Base-by-base conservation (phyloP, 805 yeast genomes). In the Ogataea pilisensis region DNA sequence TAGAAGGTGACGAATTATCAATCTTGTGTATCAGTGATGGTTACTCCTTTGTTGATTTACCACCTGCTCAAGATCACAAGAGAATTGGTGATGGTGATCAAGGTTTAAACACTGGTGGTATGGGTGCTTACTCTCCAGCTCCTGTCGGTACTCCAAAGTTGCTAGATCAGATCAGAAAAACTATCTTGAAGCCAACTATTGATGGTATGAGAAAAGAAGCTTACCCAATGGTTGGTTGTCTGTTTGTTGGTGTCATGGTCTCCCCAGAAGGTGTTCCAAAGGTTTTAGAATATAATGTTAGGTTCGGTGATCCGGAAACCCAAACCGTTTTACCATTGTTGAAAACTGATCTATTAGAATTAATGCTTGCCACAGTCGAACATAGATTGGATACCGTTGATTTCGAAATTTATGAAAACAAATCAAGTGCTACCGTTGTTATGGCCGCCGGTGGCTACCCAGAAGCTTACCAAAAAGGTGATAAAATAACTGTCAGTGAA, bases 71-170 rank as follows among this genome's bases (percentile, higher is more conserved):
- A 69, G 99, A 93, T 62, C 99, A 93, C 69, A 93, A 93, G 70
- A 82, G 99, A 64, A 76, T 85, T 52, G 95, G 95, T 41, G 87
- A 95, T 57, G 90, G 90, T 45, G 99, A 93, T 63, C 70, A 80
- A 30, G 99, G 99, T 20, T 74, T 91, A 48, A 93, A 93, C 69
- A 93, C 99, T 29, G 99, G 99, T 53, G 99, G 99, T 49, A 93
- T 93, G 99, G 99, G 99, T 49, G 95, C 98, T 7, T 93, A 93
- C 59, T 93, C 98, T 7, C 99, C 99, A 25, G 95, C 98, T 9
- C 99, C 99, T 42, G 73, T 88, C 48, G 98, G 95, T 16, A 87
- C 97, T 16, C 80, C 87, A 2, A 72, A 75, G 19, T 61, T 93
- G 28, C 64, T 90, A 55, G 68, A 73, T 46, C 72, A 80, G 63